Base-by-base conservation (phyloP, 768 basidiomycete genomes). In the Chalciporus piperatus region DNA sequence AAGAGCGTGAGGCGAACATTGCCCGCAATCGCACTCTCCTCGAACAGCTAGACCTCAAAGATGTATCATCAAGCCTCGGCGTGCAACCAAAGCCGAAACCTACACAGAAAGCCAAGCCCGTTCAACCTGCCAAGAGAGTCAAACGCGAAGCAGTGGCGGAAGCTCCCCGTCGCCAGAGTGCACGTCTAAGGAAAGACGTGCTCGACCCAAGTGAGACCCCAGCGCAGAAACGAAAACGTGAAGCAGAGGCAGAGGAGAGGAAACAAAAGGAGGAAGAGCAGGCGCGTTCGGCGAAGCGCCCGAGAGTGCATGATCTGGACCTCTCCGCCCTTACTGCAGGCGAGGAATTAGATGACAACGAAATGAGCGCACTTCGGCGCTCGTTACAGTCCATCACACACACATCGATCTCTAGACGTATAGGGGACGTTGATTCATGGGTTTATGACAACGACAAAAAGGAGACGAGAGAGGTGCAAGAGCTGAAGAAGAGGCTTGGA, bases 1-100 rank as follows among this genome's bases (percentile, higher is more conserved):
- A 78, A 19, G 85, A 90, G 58, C 83, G 90, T 17, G 83, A 88
- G 64, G 84, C 82, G 9, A 92, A 90, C 60, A 90, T 92, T 41
- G 89, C 87, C 12, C 79, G 87, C 45, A 93, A 93, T 64, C 83
- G 81, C 39, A 84, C 81, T 3, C 73, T 92, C 9, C 74, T 93
- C 33, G 83, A 87, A 56, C 70, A 89, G 61, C 78, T 92, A 16
- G 81, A 87, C 16, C 74, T 89, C 28, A 78, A 80, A 59, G 79
- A 79, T 57, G 81, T 80, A 2, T 76, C 76, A 33, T 68, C 73
- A 6, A 66, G 71, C 14, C 72, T 88, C 8, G 75, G 76, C 17
- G 60, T 81, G 10, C 64, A 75, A 10, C 69, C 55, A 16, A 81
- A 66, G 51, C 69, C 56, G 52, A 76, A 72, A 45, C 71, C 63